Evolutionary conservation across 495 filamentous ascomycete species (phyloP), one percentile per base, ranked within the genome.

Genomic region (Tuber indicum): DNA sequence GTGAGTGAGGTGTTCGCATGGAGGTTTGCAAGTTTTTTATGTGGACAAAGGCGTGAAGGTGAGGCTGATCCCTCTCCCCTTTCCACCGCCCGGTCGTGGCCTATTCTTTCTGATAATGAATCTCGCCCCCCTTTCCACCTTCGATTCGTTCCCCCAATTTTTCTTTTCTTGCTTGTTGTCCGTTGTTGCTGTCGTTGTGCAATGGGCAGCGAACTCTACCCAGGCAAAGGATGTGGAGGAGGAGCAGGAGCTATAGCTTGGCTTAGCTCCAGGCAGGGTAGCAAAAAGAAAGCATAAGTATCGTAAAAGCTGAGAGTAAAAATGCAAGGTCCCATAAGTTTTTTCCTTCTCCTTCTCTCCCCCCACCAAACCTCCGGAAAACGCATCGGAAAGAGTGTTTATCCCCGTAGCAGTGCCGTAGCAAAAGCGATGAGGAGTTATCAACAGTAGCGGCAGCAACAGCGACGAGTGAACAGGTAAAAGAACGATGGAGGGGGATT

Each of bases 401-500:
- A 16, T 10, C 58, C 58, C 58, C 58, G 58, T 32, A 32, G 58
- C 26, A 16, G 52, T 16, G 6, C 58, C 58, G 32, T 17, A 66
- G 26, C n/a, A 66, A 17, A 7, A 66, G 58, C n/a, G 10, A 66
- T 66, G 12, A n/a, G 10, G 58, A 32, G n/a, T 14, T 32, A 66
- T 66, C 58, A 66, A n/a, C 4, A 66, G 58, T 66, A 66, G 58
- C n/a, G 26, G 58, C 26, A 32, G 26, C 58, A 32, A 17, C 26
- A 66, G 58, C n/a, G 12, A 32, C 26, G 32, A 66, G 26, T 66
- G 58, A 66, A 26, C 52, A 62, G 32, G 58, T 32, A 32, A 66
- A 66, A 66, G 58, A 66, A 66, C 58, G 58, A 66, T n/a, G 58
- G 58, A 66, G 58, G 58, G 58, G 58, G 58, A 66, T 66, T 66